These are phyloP conservation scores for Ceriops decandra DNA, from an alignment of 345 rosid species.

Conservation along the genomic window DNA sequence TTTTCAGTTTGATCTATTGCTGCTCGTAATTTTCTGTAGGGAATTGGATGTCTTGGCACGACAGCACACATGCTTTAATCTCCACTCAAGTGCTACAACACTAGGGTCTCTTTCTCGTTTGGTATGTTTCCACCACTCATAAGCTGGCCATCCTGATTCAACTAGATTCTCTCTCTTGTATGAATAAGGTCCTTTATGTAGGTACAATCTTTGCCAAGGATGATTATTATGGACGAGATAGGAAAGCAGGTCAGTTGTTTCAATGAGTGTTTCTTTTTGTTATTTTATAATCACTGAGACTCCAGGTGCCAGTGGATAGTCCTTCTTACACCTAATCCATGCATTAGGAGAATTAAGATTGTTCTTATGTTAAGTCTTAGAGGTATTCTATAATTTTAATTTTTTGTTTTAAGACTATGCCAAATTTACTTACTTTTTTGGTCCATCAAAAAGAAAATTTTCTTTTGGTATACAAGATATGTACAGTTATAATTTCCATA, in stretches of 20 bases:
- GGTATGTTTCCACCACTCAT: slow-evolving; percentile 39
- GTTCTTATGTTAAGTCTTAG: background rate
- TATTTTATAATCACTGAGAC: background rate
- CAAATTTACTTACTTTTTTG: too few species aligned
- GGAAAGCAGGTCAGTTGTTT: slow-evolving; percentile 76
- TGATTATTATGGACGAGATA: slow-evolving; percentile 91
- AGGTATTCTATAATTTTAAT: background rate
- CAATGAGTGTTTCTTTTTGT: slow-evolving; percentile 4
- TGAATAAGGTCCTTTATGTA: slow-evolving; percentile 36
- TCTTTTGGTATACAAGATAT: too few species aligned
- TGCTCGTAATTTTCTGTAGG: slow-evolving; percentile 42
- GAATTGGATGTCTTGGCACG: slow-evolving; percentile 84
- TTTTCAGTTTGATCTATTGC: background rate
- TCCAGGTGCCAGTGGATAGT: background rate
- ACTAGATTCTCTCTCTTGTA: background rate
- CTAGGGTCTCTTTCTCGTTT: slow-evolving; percentile 87
- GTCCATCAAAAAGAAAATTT: too few species aligned
- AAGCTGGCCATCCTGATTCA: slow-evolving; percentile 12
- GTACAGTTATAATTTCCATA: too few species aligned
- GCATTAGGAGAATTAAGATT: background rate
- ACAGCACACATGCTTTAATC: slow-evolving; percentile 79
- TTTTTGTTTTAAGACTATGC: background rate
- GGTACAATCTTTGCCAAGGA: slow-evolving; percentile 96
- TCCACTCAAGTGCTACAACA: slow-evolving; percentile 83
- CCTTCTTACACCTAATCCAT: background rate